These are phyloP conservation scores for Phlebiopsis gigantea DNA, from an alignment of 768 basidiomycete species.

Conservation along the genomic window DNA sequence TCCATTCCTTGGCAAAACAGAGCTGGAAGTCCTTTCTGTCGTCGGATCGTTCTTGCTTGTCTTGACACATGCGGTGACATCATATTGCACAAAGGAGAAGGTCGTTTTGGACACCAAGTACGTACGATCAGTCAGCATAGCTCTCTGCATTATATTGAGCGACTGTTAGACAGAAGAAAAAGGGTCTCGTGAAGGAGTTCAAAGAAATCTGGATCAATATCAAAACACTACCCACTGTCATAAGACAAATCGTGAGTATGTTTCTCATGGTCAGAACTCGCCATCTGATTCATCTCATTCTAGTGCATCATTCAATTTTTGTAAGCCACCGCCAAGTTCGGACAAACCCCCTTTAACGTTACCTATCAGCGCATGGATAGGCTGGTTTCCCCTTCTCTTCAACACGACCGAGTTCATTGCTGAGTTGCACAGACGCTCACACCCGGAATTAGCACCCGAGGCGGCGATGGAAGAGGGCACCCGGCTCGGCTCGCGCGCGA, in stretches of 20 bases:
- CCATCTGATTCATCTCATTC: neutral
- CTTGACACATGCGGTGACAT: constrained; percentile 57
- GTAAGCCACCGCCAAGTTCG: constrained; percentile 35
- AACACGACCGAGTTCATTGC: constrained; percentile 86
- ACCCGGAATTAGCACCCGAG: constrained; percentile 46
- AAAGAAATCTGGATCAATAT: constrained; percentile 70
- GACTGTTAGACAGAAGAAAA: constrained; percentile 24
- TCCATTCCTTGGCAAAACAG: constrained; percentile 72
- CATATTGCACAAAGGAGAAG: constrained; percentile 63
- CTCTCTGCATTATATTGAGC: neutral
- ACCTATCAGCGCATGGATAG: constrained; percentile 70
- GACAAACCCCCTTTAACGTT: neutral
- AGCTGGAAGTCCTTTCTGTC: constrained; percentile 77
- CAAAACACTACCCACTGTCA: constrained; percentile 61
- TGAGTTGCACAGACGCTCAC: constrained; percentile 66
- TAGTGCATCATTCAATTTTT: constrained; percentile 81
- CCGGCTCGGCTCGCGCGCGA: constrained; percentile 66
- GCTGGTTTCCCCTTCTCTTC: constrained; percentile 91
- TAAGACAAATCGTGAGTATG: constrained; percentile 71
- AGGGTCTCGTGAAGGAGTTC: constrained; percentile 40
- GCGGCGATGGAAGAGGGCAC: constrained; percentile 40
- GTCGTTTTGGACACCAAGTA: constrained; percentile 47
- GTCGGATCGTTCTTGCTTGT: constrained; percentile 68
- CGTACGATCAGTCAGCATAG: constrained; percentile 11
- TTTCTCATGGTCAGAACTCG: neutral